Percentiles rank a stretch among this genome's conserved stretches.
These are phyloP conservation scores for Berberis thunbergii DNA, from an alignment of 164 flowering plant genomes.

Conservation along the genomic window DNA sequence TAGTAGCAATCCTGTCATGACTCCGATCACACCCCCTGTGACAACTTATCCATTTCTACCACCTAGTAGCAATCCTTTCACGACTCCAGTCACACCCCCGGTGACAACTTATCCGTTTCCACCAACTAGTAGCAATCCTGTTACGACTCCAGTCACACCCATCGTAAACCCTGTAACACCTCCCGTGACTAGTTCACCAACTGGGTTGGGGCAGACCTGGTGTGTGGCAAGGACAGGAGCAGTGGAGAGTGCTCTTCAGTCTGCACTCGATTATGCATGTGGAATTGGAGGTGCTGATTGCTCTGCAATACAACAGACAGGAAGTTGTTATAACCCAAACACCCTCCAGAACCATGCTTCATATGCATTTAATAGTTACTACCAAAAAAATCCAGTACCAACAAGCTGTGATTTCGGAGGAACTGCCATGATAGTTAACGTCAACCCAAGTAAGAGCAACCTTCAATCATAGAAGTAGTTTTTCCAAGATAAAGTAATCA, in stretches of 20 bases:
- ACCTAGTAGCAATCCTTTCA: conserved; percentile 23
- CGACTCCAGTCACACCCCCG: conserved; percentile 34
- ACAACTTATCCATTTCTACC: conserved; percentile 33
- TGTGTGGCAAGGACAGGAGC: conserved; percentile 71
- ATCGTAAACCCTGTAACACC: conserved; percentile 28
- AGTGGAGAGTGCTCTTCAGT: conserved; percentile 41
- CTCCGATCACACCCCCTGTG: conserved; percentile 37
- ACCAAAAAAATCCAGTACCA: conserved; percentile 60
- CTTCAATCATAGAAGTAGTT: neutral
- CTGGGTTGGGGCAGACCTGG: conserved; percentile 67
- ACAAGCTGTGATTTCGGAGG: conserved; percentile 89
- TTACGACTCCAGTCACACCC: conserved; percentile 22
- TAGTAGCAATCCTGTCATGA: conserved; percentile 20
- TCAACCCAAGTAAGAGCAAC: conserved; percentile 74
- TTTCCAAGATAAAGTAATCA: neutral
- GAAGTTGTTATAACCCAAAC: conserved; percentile 68
- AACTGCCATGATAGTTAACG: conserved; percentile 44
- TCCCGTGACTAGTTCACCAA: conserved; percentile 36
- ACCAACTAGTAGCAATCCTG: conserved; percentile 26
- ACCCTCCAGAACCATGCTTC: conserved; percentile 79
- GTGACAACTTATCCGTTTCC: conserved; percentile 34
- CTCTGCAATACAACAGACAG: conserved; percentile 61
- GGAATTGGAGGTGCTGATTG: conserved; percentile 88
- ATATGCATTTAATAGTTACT: conserved; percentile 86
- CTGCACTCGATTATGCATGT: conserved; percentile 89